A percentile compares a stretch with the other conserved stretches of the same genome.
These are phyloP conservation scores for Meira miltonrushii DNA, from an alignment of 1,284 basidiomycete species.

Conservation along the genomic window DNA sequence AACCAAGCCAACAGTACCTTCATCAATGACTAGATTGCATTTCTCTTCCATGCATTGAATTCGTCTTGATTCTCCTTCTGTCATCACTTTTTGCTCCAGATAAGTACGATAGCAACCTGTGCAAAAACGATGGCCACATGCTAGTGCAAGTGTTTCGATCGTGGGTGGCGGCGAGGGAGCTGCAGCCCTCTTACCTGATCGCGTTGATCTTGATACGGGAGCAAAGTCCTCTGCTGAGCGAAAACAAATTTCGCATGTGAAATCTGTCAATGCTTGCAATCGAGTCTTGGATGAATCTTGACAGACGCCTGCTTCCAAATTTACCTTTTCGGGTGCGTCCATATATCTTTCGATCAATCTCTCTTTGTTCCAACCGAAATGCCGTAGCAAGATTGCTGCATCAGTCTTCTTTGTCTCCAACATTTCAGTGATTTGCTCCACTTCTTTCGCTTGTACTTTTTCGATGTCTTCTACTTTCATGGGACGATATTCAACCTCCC, in stretches of 20 bases:
- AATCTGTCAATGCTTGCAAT: constrained; percentile 27
- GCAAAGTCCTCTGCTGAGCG: constrained; percentile 35
- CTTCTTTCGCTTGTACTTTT: constrained; percentile 40
- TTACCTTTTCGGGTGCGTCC: constrained; percentile 44
- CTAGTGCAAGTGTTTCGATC: constrained; percentile 43
- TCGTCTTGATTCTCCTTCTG: constrained; percentile 74
- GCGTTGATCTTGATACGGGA: constrained; percentile 40
- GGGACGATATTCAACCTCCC: constrained; percentile 44
- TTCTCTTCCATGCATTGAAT: constrained; percentile 91
- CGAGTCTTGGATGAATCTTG: constrained; percentile 32
- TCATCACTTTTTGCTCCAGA: constrained; percentile 74
- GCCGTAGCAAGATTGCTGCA: constrained; percentile 74
- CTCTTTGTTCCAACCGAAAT: constrained; percentile 93
- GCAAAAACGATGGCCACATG: constrained; percentile 49
- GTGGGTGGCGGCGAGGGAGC: not conserved
- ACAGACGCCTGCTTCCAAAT: constrained; percentile 42
- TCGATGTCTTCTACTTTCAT: constrained; percentile 32
- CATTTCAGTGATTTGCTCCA: constrained; percentile 47
- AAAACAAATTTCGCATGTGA: constrained; percentile 48
- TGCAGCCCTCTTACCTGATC: not conserved
- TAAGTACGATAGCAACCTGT: constrained; percentile 80
- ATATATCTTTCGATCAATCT: constrained; percentile 60
- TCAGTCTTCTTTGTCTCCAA: constrained; percentile 46
- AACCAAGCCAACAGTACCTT: constrained; percentile 40
- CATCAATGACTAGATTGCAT: constrained; percentile 68